A percentile compares a stretch with the other conserved stretches of the same genome.
Evolutionary conservation across 1,139 yeast species (phyloP).

Genomic region (Taphrina deformans): DNA sequence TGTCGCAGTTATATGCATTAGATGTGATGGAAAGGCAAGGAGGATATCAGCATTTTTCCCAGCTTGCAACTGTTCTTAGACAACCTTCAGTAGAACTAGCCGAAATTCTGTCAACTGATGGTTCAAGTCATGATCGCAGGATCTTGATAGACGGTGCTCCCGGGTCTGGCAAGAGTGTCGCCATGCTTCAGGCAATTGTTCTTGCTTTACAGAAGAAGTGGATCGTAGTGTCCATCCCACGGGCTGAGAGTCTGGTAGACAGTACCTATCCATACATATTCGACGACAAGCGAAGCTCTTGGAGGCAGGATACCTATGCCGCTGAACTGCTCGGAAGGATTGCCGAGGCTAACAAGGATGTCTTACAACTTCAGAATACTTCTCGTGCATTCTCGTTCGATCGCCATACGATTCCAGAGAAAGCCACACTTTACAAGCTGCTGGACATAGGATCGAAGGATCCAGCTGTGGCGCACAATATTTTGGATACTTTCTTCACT

Average conservation of each 20-base stretch:
- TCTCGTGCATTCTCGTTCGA: constrained; percentile 19
- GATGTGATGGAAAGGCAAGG: constrained; percentile 30
- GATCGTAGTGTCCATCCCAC: constrained; percentile 35
- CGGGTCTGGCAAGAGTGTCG: constrained; percentile 36
- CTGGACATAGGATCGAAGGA: constrained; percentile 17
- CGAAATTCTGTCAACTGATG: constrained; percentile 23
- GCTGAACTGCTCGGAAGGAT: constrained; percentile 30
- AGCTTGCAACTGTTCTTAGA: constrained; percentile 34
- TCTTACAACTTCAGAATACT: constrained; percentile 7
- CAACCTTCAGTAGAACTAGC: constrained; percentile 16
- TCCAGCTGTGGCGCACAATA: constrained; percentile 22
- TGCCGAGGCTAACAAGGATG: constrained; percentile 31
- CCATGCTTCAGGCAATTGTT: constrained; percentile 35
- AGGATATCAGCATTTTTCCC: constrained; percentile 31
- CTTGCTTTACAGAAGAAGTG: constrained; percentile 33
- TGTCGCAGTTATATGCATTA: constrained; percentile 24
- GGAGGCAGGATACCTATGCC: constrained; percentile 33
- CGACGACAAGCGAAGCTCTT: constrained; percentile 22
- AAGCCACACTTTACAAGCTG: constrained; percentile 15
- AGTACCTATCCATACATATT: constrained; percentile 30
- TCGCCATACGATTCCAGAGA: constrained; percentile 13
- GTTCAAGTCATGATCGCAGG: constrained; percentile 21
- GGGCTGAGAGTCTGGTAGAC: constrained; percentile 34
- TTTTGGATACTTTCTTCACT: constrained; percentile 30
- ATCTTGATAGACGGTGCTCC: constrained; percentile 31